Conservation (phyloP, 768 basidiomycete genomes). For the Phallus indusiatus region DNA sequence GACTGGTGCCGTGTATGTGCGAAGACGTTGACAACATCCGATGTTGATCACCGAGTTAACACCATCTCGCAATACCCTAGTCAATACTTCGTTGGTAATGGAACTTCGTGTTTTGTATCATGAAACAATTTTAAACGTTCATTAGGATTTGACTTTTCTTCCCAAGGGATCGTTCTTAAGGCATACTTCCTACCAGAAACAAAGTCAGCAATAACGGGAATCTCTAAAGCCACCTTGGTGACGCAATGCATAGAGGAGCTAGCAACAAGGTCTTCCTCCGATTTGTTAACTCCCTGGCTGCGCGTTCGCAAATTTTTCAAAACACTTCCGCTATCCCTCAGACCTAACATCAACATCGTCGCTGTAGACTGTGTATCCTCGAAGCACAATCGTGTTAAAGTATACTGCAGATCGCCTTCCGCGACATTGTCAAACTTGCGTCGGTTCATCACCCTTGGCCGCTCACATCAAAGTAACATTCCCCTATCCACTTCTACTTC, state of each 20-base stretch:
- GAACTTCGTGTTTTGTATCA: background rate
- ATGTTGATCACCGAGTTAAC: background rate
- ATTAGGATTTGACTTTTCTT: constrained; percentile 4
- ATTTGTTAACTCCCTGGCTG: constrained; percentile 1
- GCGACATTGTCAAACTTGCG: constrained; percentile 1
- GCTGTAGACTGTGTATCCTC: constrained; percentile 4
- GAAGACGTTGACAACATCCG: background rate
- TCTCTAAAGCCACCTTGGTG: background rate
- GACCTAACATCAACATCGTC: constrained; percentile 2
- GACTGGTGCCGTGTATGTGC: constrained; percentile 2
- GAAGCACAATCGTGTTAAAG: constrained; percentile 2
- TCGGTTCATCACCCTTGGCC: background rate
- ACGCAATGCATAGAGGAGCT: background rate
- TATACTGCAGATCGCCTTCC: background rate
- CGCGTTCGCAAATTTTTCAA: background rate
- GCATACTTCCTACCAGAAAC: constrained; percentile 7
- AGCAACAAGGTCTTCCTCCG: background rate
- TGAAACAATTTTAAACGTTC: background rate
- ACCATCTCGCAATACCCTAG: constrained; percentile 1
- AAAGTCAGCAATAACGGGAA: background rate
- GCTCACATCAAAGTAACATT: background rate
- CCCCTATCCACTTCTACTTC: background rate
- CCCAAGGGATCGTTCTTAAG: background rate
- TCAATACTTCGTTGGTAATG: constrained; percentile 7
- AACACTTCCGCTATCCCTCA: background rate